Base-by-base conservation (phyloP, 1,139 yeast genomes). In the Nakaseomyces uthaithaninus region DNA sequence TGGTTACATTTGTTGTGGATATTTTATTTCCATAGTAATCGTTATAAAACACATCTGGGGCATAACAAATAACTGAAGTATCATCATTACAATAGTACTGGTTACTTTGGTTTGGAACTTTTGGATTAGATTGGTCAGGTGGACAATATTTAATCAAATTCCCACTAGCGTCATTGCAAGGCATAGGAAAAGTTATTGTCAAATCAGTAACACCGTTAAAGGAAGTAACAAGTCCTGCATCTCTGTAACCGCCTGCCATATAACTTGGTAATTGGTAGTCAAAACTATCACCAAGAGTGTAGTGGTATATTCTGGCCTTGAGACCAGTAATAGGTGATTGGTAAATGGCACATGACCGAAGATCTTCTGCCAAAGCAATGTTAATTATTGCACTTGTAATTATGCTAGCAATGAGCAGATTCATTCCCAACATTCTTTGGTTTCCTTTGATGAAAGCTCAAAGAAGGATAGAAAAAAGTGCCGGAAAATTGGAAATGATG, bases 151-250 rank as follows among this genome's bases (percentile, higher is more conserved):
- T 22, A 7, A 22, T 22, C 9, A 22, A 22, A 22, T 22, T 22
- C 10, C 24, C 24, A 22, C 10, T 10, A 7, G 7, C 10, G 10
- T 22, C 24, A 10, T 22, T 73, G 68, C 68, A 70, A 53, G 36
- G 36, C 10, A 33, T 14, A n/a, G 25, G 11, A 33, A 20, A 33
- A 14, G 18, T 24, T 11, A 33, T 33, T 6, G 20, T 14, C 3
- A 31, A 18, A n/a, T 31, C 35, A 3, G 23, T 31, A 9, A 18
- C 16, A 4, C 35, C 36, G 10, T 18, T 12, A n/a, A 19, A 17
- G 9, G 36, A 18, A 4, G 26, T 25, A 12, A 33, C 10, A 12
- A 20, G 15, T 11, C 20, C 36, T 20, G 5, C 11, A 19, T 33
- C 24, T 16, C 26, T 24, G 14, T 33, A 33, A 3, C 27, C 36